Percentiles rank a stretch among this genome's conserved stretches.
Evolutionary conservation across 306 rosid genomes (phyloP).

Genomic region (Mimosa pudica): DNA sequence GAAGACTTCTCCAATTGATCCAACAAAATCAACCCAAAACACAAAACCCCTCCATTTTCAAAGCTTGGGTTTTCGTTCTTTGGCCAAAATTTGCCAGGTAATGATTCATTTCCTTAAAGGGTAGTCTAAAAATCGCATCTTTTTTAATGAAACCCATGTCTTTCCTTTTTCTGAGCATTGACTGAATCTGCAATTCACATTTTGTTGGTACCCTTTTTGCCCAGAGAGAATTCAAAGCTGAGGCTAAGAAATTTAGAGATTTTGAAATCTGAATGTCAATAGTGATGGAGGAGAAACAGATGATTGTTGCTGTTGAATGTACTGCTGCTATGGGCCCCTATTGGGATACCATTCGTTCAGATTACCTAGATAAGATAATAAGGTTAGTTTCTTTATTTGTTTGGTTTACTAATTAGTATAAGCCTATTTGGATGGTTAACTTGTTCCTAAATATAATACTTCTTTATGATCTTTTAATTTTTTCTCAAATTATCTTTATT

Average conservation of each 20-base stretch:
- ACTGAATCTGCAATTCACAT: not conserved
- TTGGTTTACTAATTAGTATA: no score
- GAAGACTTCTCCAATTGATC: not conserved
- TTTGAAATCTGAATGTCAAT: not conserved
- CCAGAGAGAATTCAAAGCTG: not conserved
- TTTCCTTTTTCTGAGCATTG: not conserved
- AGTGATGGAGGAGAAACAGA: slow-evolving; percentile 77
- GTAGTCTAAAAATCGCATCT: not conserved
- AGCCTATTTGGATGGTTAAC: no score
- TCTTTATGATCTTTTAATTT: no score
- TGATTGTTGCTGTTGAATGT: slow-evolving; percentile 76
- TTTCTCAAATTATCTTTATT: no score
- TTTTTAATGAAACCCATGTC: not conserved
- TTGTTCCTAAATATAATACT: no score
- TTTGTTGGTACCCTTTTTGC: not conserved
- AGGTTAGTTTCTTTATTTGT: slow-evolving; percentile 44
- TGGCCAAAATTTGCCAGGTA: not conserved
- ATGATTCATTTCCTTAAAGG: not conserved
- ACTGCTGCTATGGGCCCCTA: slow-evolving; percentile 88
- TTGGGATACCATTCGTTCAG: slow-evolving; percentile 61
- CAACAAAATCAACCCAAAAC: no score
- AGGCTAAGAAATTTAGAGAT: not conserved
- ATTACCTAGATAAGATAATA: slow-evolving; percentile 78
- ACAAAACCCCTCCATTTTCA: no score
- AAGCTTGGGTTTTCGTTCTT: not conserved